These are phyloP conservation scores for Barnettozyma pratensis DNA, from an alignment of 805 yeast species.

Conservation along the genomic window DNA sequence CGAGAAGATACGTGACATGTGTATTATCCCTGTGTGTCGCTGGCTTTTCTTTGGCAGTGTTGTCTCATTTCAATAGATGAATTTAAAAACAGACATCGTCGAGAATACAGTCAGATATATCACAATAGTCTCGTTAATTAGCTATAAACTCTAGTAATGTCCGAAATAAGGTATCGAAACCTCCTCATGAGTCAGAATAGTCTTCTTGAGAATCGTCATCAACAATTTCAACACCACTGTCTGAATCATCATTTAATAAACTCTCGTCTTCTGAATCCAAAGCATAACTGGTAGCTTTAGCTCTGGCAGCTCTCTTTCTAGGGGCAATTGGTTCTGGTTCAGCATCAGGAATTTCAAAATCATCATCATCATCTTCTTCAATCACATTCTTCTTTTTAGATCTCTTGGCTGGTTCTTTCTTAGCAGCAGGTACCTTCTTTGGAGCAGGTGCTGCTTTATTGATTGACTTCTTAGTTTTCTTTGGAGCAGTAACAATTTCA, in stretches of 20 bases:
- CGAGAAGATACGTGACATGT: too few relatives aligned
- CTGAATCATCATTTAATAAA: constrained; percentile 8
- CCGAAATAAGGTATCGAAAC: too few relatives aligned
- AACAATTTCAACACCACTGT: constrained; percentile 7
- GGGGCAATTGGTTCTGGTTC: constrained; percentile 6
- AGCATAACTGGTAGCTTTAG: constrained; percentile 12
- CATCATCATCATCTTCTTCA: constrained; percentile 12
- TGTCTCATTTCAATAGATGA: too few relatives aligned
- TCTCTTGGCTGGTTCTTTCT: constrained; percentile 7
- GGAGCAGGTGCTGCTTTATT: constrained; percentile 6
- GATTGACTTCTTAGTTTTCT: constrained; percentile 2
- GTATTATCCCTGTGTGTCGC: too few relatives aligned
- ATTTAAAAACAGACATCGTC: too few relatives aligned
- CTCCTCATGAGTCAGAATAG: constrained; percentile 1
- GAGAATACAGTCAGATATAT: too few relatives aligned
- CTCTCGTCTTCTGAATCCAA: constrained; percentile 6
- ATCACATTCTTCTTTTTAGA: constrained; percentile 7
- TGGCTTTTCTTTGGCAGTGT: too few relatives aligned
- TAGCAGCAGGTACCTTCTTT: not conserved
- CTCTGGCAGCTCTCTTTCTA: constrained; percentile 19
- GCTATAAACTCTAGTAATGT: too few relatives aligned
- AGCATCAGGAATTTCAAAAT: constrained; percentile 3
- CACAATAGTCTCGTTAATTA: too few relatives aligned
- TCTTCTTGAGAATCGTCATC: constrained; percentile 14
- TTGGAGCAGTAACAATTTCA: not conserved